phyloP scores from a whole-genome alignment of 208 protist species.

The Acanthamoeba lenticulata region DNA sequence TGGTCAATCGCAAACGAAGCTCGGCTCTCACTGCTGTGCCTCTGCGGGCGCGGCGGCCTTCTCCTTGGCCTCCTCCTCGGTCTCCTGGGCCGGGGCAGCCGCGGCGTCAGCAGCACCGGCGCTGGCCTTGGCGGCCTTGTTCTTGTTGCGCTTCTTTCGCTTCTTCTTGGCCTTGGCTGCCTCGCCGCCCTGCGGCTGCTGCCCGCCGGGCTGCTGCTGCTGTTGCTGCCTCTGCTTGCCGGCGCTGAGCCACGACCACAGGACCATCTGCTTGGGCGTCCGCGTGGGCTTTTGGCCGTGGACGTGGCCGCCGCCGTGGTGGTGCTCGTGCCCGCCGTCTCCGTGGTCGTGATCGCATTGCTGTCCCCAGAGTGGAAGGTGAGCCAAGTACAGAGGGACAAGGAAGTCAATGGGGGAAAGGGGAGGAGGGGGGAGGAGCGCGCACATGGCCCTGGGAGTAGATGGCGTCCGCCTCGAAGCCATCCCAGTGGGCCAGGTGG shows the following conservation, averaged over 20 bases:
- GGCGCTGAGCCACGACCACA: conserved; percentile 23
- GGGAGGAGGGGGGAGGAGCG: neutral
- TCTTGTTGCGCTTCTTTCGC: conserved; percentile 48
- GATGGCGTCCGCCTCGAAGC: conserved; percentile 37
- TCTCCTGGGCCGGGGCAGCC: no score
- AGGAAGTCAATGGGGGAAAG: no score
- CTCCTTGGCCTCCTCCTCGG: neutral
- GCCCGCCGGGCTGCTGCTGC: no score
- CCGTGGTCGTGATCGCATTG: conserved; percentile 52
- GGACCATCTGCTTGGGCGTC: conserved; percentile 3
- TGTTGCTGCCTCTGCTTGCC: neutral
- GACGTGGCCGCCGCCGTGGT: neutral
- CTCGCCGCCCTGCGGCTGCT: neutral
- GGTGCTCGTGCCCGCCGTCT: neutral
- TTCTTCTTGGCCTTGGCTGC: conserved; percentile 43
- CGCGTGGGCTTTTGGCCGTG: conserved; percentile 13
- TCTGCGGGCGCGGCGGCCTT: no score
- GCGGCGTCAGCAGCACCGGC: neutral
- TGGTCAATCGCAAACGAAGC: no score
- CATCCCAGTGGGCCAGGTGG: conserved; percentile 42
- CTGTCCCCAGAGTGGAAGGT: neutral
- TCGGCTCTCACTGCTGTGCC: no score
- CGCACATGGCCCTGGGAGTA: neutral
- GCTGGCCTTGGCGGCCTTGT: neutral
- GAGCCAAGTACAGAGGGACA: neutral